Evolutionary conservation across 163 green algal genomes (phyloP).

Genomic region (Volvox carteri): DNA sequence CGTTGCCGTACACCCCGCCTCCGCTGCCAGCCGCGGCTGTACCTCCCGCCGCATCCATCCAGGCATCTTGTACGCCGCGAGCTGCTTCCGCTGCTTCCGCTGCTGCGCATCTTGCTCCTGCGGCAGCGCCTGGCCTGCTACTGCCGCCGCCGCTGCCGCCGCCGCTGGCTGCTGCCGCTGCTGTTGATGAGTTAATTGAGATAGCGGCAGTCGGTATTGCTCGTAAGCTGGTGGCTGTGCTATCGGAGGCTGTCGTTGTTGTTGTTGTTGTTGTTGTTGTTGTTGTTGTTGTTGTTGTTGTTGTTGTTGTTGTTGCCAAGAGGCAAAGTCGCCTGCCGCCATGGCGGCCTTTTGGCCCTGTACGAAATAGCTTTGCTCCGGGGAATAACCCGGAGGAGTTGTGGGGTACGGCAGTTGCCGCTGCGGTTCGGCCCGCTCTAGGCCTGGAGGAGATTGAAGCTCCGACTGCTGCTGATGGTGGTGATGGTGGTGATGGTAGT

Average conservation of each 20-base stretch:
- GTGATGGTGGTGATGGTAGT: too few species aligned
- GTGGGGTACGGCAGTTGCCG: slow-evolving; percentile 22
- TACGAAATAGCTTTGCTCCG: background rate
- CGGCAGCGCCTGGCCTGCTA: background rate
- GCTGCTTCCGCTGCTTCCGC: slow-evolving; percentile 15
- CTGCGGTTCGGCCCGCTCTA: background rate
- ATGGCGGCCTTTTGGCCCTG: too few species aligned
- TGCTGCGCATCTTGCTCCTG: background rate
- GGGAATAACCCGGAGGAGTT: background rate
- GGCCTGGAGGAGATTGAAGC: background rate
- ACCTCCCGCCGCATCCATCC: slow-evolving; percentile 33
- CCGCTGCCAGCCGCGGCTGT: background rate
- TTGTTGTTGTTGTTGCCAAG: too few species aligned
- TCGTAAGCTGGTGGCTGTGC: background rate
- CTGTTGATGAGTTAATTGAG: background rate
- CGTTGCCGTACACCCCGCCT: background rate
- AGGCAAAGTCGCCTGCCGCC: too few species aligned
- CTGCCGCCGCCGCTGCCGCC: background rate
- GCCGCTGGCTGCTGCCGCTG: background rate
- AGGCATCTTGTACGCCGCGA: slow-evolving; percentile 25
- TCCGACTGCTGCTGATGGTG: background rate
- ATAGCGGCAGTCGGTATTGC: background rate
- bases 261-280: background rate
- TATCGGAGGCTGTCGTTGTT: background rate
- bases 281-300: background rate